Evolutionary conservation across 2,329 filamentous ascomycete genomes (phyloP), one percentile per base, ranked within the genome.

Genomic region (Amphichorda felina): DNA sequence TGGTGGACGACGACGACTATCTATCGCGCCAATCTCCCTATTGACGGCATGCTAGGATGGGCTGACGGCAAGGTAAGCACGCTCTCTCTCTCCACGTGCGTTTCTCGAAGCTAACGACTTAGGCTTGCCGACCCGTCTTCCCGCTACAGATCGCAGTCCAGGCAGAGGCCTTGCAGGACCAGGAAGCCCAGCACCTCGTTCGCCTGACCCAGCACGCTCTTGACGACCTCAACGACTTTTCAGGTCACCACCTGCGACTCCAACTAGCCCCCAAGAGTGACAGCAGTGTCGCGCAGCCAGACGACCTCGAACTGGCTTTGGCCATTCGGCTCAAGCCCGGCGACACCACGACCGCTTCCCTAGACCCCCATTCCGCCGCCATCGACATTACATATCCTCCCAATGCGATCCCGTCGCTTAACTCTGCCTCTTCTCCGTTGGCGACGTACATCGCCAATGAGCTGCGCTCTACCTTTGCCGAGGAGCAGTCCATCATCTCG

Each of bases 1-100:
- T 98, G 91, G 91, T 93, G 86, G 78, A 79, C 78, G 56, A 96
- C 91, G 1, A 98, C 91, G 4, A 82, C 83, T 1, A 94, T 96
- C 37, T 88, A 94, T 56, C 75, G 91, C 37, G 88, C 89, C 10
- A 71, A 78, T 30, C 63, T 98, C 46, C 91, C 91, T 5, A 58
- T 95, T 45, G 72, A 82, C 51, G 72, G 79, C 37, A 98, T 98
- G 91, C 73, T 82, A 45, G 73, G 82, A 41, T 96, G 91, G 89
- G 83, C 86, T 8, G 83, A 93, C 50, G 87, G 87, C 44, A 85
- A 82, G 70, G 88, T 93, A 57, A 41, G 61, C 43, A 18, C n/a
- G 10, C 21, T 24, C 21, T 24, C 6, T 24, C 6, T 24, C 10
- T 10, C 21, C 10, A 13, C 26, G 26, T 28, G 6, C 14, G 26